These are phyloP conservation scores for Alternaria ethzedia DNA, from an alignment of 2,329 filamentous ascomycete genomes.

Conservation along the genomic window DNA sequence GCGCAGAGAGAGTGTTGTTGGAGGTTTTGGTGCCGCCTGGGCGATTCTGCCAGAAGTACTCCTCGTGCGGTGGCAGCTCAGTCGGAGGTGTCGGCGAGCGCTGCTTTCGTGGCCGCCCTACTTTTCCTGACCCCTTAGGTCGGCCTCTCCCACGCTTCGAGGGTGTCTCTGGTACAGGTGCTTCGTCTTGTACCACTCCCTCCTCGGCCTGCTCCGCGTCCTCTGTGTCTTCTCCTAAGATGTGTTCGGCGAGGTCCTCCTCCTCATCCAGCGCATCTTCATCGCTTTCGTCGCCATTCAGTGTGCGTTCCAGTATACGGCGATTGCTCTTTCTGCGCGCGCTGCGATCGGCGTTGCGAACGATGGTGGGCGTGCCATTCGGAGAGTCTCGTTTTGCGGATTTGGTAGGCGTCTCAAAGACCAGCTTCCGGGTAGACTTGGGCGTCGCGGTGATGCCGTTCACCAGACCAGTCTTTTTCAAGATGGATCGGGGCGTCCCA, in stretches of 20 bases:
- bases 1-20: constrained; percentile 77
- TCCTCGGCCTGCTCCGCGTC: constrained; percentile 27
- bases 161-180: constrained; percentile 59
- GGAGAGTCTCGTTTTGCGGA: constrained; percentile 40
- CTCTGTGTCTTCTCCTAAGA: constrained; percentile 64
- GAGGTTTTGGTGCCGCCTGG: constrained; percentile 83
- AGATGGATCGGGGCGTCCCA: constrained; percentile 43
- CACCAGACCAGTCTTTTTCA: constrained; percentile 36
- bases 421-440: constrained; percentile 53
- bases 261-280: constrained; percentile 72
- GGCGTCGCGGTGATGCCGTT: constrained; percentile 47
- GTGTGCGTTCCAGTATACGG: constrained; percentile 74
- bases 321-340: constrained; percentile 85
- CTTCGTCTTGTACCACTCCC: constrained; percentile 33
- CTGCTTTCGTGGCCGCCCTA: constrained; percentile 64
- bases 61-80: constrained; percentile 84
- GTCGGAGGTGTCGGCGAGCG: constrained; percentile 80
- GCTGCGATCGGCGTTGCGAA: constrained; percentile 79
- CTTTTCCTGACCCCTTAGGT: constrained; percentile 36
- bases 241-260: constrained; percentile 71
- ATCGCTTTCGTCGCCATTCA: constrained; percentile 69
- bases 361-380: constrained; percentile 65
- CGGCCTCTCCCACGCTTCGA: constrained; percentile 59
- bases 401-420: constrained; percentile 55
- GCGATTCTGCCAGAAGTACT: constrained; percentile 92